Evolutionary conservation across 495 filamentous ascomycete genomes (phyloP).

Genomic region (Peziza echinospora): DNA sequence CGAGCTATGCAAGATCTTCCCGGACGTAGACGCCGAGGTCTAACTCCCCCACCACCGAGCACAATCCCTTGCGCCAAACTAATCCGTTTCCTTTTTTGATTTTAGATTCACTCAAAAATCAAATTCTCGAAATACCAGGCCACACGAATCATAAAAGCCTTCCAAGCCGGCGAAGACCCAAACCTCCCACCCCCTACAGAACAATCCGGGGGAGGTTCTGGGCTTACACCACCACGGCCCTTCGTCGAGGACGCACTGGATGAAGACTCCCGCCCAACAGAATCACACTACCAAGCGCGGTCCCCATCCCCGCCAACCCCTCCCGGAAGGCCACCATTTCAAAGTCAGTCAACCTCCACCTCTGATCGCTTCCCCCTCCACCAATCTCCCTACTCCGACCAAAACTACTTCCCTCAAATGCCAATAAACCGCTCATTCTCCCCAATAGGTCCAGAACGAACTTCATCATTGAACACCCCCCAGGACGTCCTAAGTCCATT

Average conservation of each 20-base stretch:
- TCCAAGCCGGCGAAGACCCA: constrained; percentile 79
- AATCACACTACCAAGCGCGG: constrained; percentile 22
- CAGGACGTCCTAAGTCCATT: constrained; percentile 6
- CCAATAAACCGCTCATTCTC: constrained; percentile 3
- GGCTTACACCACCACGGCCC: constrained; percentile 24
- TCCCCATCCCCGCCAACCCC: constrained; percentile 9
- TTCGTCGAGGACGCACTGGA: constrained; percentile 21
- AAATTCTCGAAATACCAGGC: constrained; percentile 96
- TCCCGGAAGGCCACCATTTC: constrained; percentile 19
- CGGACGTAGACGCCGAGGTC: constrained; percentile 42
- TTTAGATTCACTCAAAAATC: constrained; percentile 48
- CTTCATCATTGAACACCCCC: too few relatives aligned
- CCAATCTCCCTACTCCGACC: constrained; percentile 9
- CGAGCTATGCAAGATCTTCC: constrained; percentile 71
- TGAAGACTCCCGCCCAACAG: constrained; percentile 24
- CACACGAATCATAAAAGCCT: constrained; percentile 66
- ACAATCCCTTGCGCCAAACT: neutral
- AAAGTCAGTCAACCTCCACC: constrained; percentile 8
- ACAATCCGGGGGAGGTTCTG: constrained; percentile 22
- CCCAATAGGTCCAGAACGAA: too few relatives aligned
- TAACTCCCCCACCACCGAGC: neutral
- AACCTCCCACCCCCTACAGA: constrained; percentile 34
- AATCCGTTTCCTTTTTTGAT: too few relatives aligned
- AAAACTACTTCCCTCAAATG: constrained; percentile 19
- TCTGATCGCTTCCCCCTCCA: constrained; percentile 9